Base-by-base conservation (phyloP, 2,329 filamentous ascomycete species). In the Xylariaceae sp. region DNA sequence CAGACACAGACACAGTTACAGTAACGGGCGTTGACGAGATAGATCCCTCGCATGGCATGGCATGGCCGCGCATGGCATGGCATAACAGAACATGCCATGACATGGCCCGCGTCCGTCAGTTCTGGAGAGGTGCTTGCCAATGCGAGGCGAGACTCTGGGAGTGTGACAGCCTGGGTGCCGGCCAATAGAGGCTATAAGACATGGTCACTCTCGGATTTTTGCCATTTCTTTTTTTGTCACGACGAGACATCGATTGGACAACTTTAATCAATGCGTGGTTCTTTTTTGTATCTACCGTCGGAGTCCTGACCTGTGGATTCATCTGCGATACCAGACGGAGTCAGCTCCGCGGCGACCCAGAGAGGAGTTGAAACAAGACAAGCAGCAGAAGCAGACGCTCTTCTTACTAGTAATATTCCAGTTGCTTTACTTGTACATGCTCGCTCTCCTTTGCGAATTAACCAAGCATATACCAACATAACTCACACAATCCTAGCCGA, bases 111-210 rank as follows among this genome's bases (percentile, higher is more conserved):
- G 23, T 51, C 58, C 56, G 56, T 53, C 58, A 61, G 61, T 55
- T 51, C 56, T 44, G 53, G 52, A 55, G 39, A 58, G 49, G 17
- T 18, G 17, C 17, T 57, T 52, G 59, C 52, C 44, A 53, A 53
- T 58, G 51, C 37, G 41, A 51, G 8, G 49, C 23, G 44, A 45
- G 37, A 50, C 41, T 45, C 13, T 45, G 56, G 56, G 61, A 57
- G 56, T 61, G 49, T 51, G 15, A 8, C 3, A 15, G 23, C 58
- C 11, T 51, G 15, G n/a, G 7, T 35, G 23, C 34, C 49, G 53
- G 56, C 61, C 59, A 61, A 63, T 61, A 48, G 53, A 57, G 53
- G 30, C 45, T 56, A 47, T 62, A 58, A 64, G 60, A 64, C 60
- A 62, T 52, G 55, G 55, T 51, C 61, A 49, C 56, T 60, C 52